Base-by-base conservation (phyloP, 1,139 yeast genomes). In the Yamadazyma triangularis region DNA sequence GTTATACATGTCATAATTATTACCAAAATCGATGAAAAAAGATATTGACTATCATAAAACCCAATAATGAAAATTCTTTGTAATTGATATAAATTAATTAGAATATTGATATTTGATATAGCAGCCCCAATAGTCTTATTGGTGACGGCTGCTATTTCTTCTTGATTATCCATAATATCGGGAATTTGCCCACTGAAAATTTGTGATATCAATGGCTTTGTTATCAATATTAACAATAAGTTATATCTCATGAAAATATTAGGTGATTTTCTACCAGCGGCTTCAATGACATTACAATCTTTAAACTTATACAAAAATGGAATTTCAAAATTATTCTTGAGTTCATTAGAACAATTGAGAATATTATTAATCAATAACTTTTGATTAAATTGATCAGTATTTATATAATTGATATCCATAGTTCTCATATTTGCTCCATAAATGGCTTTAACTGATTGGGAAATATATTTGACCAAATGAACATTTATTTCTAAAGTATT, bases 11-110 rank as follows among this genome's bases (percentile, higher is more conserved):
- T 58, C 51, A 72, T 61, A 19, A 68, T 49, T 20, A 70, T 50
- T 13, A 69, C 53, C 23, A 69, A 44, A 10, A 70, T 41, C 0
- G 78, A 65, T 8, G 68, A 58, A 41, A 62, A 72, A 30, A 73
- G 50, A 46, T 70, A 72, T 42, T 72, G 73, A 23, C 71, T 60
- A 45, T 73, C 78, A 72, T 75, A 72, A 44, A 66, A 72, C 9
- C 77, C 79, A 35, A 65, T 58, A 11, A 60, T 51, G 24, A 71
- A 70, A 15, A 71, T 46, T 39, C 61, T 46, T 8, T 61, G 54
- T 33, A 55, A 46, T 25, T 53, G 53, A 27, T 57, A 62, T 29
- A 73, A 50, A 31, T 59, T 58, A 15, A 54, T 39, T 1, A 71
- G 38, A 12, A 70, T 53, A 33, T 64, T 64, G 22, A 73, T 58